Evolutionary conservation across 2,329 filamentous ascomycete genomes (phyloP), one percentile per base, ranked within the genome.

Genomic region (Albophoma yamanashiensis): DNA sequence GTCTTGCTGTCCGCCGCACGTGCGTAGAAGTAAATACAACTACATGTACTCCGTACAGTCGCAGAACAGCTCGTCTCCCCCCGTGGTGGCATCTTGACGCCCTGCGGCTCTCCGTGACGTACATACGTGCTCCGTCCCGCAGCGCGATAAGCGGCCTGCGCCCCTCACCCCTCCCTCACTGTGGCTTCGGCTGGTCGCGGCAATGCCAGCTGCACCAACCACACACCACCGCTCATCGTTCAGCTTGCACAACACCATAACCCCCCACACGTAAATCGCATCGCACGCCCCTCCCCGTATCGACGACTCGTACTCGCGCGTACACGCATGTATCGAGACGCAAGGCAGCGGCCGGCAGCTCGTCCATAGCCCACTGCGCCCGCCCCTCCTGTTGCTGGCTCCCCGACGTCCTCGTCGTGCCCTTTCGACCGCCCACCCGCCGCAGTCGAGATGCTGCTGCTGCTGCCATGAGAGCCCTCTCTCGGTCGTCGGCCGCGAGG

Each of bases 361-460:
- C 12, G 5, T 15, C 12, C 31, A 20, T 14, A 34, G 17, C 50
- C 34, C 34, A 36, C 34, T 7, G 34, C 4, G 34, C 31, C 8
- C 31, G 31, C 9, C 34, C 9, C 34, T 39, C 38, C 15, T 20
- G 15, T 42, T 42, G 15, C 39, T 42, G 39, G 1, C 39, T 20
- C n/a, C 17, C 2, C 39, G 3, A 20, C 36, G 36, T 38, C 12
- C 11, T 14, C 36, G 36, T 14, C 12, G 11, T 11, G 11, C 20
- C 42, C 42, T n/a, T 20, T 25, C n/a, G n/a, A 22, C 43, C 3
- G 45, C 7, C 52, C 52, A 7, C 36, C 27, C 38, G 42, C 8
- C 20, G 4, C 25, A 31, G 34, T 47, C 58, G 62, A 59, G 40
- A 63, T 64, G 62, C 58, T 34, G 50, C 55, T 64, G 62, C 57